A percentile compares a stretch with the other conserved stretches of the same genome.
These are phyloP conservation scores for Colletotrichum coccodes DNA, from an alignment of 2,329 filamentous ascomycete genomes.

Conservation along the genomic window DNA sequence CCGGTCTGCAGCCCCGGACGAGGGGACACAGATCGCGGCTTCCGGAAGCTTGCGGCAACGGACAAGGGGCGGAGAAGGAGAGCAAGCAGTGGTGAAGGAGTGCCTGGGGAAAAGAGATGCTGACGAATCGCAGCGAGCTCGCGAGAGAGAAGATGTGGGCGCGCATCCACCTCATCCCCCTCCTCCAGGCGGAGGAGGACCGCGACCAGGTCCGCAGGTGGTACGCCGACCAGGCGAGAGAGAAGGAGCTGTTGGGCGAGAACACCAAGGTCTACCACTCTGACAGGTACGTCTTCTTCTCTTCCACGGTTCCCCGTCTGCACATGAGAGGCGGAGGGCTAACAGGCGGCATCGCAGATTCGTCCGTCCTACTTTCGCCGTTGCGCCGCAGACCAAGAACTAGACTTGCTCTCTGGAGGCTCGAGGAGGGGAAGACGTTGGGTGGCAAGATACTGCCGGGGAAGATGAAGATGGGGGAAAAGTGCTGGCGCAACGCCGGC, in stretches of 20 bases:
- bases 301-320: rapidly evolving
- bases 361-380: conserved; percentile 82
- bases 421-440: too few relatives aligned
- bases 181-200: conserved; percentile 96
- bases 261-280: conserved; percentile 88
- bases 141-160: conserved; percentile 98
- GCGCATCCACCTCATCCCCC: conserved; percentile 91
- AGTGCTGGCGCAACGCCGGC: conserved; percentile 4
- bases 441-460: background rate
- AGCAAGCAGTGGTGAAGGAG: background rate
- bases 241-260: conserved; percentile 89
- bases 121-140: conserved; percentile 73
- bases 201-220: conserved; percentile 91
- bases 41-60: background rate
- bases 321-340: background rate
- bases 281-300: conserved; percentile 74
- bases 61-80: background rate
- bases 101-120: background rate
- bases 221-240: conserved; percentile 86
- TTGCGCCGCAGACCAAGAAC: conserved; percentile 73
- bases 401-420: conserved; percentile 40
- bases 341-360: conserved; percentile 62
- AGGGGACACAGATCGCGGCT: background rate
- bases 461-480: too few relatives aligned
- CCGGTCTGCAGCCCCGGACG: too few relatives aligned